Conservation (phyloP, 1,284 basidiomycete genomes). For the Peniophora sp. region DNA sequence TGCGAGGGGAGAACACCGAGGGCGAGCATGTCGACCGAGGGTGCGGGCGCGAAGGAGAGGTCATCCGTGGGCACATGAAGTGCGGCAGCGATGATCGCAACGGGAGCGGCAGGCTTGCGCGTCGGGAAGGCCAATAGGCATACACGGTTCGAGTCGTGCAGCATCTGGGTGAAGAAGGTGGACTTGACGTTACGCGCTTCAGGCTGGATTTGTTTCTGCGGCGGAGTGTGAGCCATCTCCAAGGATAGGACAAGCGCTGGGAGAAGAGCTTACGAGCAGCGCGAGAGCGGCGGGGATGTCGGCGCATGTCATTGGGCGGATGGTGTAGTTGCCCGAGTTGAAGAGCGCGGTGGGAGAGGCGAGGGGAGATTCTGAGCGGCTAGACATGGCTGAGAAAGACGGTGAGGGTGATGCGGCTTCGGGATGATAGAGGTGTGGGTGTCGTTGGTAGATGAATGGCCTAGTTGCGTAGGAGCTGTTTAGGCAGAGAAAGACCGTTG, state of each 20-base stretch:
- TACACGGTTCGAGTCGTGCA: conserved; percentile 36
- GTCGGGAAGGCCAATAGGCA: conserved; percentile 39
- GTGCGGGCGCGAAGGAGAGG: conserved; percentile 4
- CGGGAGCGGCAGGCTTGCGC: conserved; percentile 19
- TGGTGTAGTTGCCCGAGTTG: conserved; percentile 17
- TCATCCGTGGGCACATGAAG: conserved; percentile 20
- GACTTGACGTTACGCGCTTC: conserved; percentile 18
- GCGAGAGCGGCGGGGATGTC: conserved; percentile 33
- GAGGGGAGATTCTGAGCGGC: background rate
- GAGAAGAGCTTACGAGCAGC: conserved; percentile 33
- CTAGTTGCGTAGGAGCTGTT: no score
- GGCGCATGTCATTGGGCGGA: conserved; percentile 24
- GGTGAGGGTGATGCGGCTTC: background rate
- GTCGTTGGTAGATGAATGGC: no score
- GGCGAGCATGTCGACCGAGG: conserved; percentile 41
- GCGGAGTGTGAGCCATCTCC: conserved; percentile 28
- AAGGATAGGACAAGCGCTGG: conserved; percentile 6
- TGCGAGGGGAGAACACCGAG: conserved; percentile 45
- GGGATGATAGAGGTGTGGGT: no score
- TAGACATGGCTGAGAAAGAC: no score
- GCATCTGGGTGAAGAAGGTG: conserved; percentile 48
- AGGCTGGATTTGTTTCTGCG: conserved; percentile 20
- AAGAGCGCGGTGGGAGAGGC: conserved; percentile 14
- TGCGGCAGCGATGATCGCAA: conserved; percentile 45
- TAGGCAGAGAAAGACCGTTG: no score